Evolutionary conservation across 441 rosid genomes (phyloP).

Genomic region (Erysimum pusillum): DNA sequence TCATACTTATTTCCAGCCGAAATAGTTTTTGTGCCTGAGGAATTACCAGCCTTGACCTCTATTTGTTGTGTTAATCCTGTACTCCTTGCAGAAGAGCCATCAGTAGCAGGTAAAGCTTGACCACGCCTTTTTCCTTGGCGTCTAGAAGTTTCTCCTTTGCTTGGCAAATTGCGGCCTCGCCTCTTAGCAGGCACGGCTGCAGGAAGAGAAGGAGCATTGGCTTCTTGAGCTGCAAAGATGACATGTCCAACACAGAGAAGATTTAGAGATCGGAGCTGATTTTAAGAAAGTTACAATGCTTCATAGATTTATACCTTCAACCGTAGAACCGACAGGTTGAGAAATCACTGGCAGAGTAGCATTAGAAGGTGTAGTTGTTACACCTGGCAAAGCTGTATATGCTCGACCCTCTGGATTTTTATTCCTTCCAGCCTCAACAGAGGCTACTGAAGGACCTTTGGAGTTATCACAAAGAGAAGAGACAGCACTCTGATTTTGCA

Average conservation of each 20-base stretch:
- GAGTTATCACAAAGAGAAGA: slow-evolving; percentile 41
- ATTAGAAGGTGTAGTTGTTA: slow-evolving; percentile 34
- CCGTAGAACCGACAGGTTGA: slow-evolving; percentile 35
- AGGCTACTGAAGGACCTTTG: slow-evolving; percentile 30
- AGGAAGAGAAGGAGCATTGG: slow-evolving; percentile 43
- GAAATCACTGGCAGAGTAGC: slow-evolving; percentile 41
- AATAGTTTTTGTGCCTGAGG: slow-evolving; percentile 32
- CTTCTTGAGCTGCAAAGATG: slow-evolving; percentile 50
- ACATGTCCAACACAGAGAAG: slow-evolving; percentile 30
- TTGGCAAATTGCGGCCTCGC: slow-evolving; percentile 63
- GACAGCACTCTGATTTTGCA: slow-evolving; percentile 28
- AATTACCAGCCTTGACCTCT: slow-evolving; percentile 48
- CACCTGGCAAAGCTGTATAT: slow-evolving; percentile 17
- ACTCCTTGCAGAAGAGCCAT: slow-evolving; percentile 55
- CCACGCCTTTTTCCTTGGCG: slow-evolving; percentile 81
- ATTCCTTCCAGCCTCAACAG: slow-evolving; percentile 26
- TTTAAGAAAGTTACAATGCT: slow-evolving; percentile 18
- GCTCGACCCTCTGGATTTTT: slow-evolving; percentile 22
- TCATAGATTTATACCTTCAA: slow-evolving; percentile 45
- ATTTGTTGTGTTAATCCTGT: slow-evolving; percentile 42
- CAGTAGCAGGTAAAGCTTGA: slow-evolving; percentile 53
- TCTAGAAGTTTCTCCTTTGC: slow-evolving; percentile 63
- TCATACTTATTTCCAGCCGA: slow-evolving; percentile 49
- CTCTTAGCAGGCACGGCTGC: slow-evolving; percentile 53
- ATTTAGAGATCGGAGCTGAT: slow-evolving; percentile 17